These are phyloP conservation scores for Clavariopsis aquatica DNA, from an alignment of 495 filamentous ascomycete genomes.

Conservation along the genomic window DNA sequence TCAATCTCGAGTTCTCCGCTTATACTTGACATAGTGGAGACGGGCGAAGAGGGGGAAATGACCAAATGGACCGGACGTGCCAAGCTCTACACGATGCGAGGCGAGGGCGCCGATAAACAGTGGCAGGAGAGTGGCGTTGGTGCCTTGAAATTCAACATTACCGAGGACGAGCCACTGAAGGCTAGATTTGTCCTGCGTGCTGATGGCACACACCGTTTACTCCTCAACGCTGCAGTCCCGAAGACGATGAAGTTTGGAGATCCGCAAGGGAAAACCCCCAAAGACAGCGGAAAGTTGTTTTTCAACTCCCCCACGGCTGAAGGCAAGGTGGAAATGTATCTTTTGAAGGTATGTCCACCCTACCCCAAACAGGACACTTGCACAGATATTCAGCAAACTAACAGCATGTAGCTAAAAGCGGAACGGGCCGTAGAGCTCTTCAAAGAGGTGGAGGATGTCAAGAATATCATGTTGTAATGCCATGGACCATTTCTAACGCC, in stretches of 20 bases:
- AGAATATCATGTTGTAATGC: neutral
- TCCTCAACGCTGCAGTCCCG: slow-evolving; percentile 77
- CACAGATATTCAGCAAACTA: neutral
- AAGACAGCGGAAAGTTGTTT: slow-evolving; percentile 7
- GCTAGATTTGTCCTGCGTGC: slow-evolving; percentile 82
- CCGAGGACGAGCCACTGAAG: slow-evolving; percentile 9
- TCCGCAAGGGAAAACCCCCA: slow-evolving; percentile 5
- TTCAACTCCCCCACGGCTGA: slow-evolving; percentile 23
- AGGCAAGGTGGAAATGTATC: slow-evolving; percentile 15
- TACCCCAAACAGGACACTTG: neutral
- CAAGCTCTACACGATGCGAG: slow-evolving; percentile 70
- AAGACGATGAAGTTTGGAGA: slow-evolving; percentile 51
- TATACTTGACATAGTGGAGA: slow-evolving; percentile 58
- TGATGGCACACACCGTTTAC: slow-evolving; percentile 79
- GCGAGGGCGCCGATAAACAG: slow-evolving; percentile 54
- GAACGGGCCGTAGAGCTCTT: slow-evolving; percentile 12
- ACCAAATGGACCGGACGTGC: slow-evolving; percentile 65
- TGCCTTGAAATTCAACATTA: slow-evolving; percentile 73
- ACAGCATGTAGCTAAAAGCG: slow-evolving; percentile 1
- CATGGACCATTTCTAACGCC: neutral
- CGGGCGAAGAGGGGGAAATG: slow-evolving; percentile 68
- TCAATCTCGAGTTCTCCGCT: neutral
- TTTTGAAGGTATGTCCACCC: slow-evolving; percentile 17
- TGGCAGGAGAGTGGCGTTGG: slow-evolving; percentile 90
- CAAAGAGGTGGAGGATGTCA: neutral